Percentiles rank a stretch among this genome's conserved stretches.
These are phyloP conservation scores for Salicornia ramosissima DNA, from an alignment of 148 eudicot genomes.

Conservation along the genomic window DNA sequence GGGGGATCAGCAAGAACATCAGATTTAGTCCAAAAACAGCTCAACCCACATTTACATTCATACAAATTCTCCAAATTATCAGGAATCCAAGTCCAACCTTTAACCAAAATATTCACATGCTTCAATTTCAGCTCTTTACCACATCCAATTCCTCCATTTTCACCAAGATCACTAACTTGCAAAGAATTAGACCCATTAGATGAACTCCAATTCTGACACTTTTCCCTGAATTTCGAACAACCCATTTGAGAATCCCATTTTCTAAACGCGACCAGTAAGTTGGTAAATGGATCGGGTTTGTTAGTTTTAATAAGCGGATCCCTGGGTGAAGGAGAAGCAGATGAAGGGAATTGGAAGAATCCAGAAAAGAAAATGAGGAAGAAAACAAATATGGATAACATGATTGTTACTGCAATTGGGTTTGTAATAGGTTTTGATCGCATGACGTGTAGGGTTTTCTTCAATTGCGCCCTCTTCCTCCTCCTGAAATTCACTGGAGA, in stretches of 20 bases:
- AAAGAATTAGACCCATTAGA: constrained; percentile 46
- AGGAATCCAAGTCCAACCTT: constrained; percentile 98
- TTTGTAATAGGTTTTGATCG: constrained; percentile 47
- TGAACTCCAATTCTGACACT: constrained; percentile 24
- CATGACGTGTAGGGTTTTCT: constrained; percentile 1
- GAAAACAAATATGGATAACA: constrained; percentile 44
- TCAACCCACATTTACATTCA: constrained; percentile 76
- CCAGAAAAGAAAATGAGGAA: constrained; percentile 49
- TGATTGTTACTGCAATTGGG: constrained; percentile 37
- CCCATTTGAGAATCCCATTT: constrained; percentile 78
- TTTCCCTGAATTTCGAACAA: constrained; percentile 51
- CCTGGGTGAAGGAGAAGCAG: constrained; percentile 30
- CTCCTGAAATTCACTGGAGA: background rate
- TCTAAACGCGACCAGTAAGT: constrained; percentile 43
- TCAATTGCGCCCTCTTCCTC: background rate
- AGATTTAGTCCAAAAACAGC: constrained; percentile 91
- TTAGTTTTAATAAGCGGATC: constrained; percentile 15
- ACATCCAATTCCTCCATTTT: constrained; percentile 36
- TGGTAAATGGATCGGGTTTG: constrained; percentile 53
- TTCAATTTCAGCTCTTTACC: constrained; percentile 45
- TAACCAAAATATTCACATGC: constrained; percentile 75
- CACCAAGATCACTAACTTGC: constrained; percentile 42
- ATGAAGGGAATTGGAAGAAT: constrained; percentile 48
- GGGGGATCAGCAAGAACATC: constrained; percentile 75
- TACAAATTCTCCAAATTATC: constrained; percentile 90